phyloP scores from a whole-genome alignment of 2,329 filamentous ascomycete genomes.

The Pseudocercospora crystallina region DNA sequence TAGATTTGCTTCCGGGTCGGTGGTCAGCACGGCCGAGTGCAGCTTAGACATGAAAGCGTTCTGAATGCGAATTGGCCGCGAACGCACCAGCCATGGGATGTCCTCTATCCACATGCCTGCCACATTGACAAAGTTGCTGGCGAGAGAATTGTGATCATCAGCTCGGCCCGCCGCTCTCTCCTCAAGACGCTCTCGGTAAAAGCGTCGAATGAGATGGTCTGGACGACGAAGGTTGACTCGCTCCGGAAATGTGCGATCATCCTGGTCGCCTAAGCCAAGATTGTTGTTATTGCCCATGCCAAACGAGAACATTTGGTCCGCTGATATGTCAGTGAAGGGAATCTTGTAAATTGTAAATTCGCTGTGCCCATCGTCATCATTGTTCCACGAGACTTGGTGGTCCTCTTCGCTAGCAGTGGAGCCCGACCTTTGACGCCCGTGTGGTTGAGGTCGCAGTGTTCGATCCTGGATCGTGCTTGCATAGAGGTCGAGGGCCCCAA shows the following conservation, averaged over 20 bases:
- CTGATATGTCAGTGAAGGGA: conserved; percentile 48
- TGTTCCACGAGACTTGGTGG: conserved; percentile 44
- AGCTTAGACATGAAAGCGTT: conserved; percentile 88
- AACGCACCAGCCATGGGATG: conserved; percentile 71
- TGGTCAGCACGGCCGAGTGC: conserved; percentile 83
- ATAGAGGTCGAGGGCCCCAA: conserved; percentile 92
- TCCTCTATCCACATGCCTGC: conserved; percentile 46
- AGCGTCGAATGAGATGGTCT: conserved; percentile 70
- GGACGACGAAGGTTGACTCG: conserved; percentile 75
- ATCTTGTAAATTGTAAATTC: conserved; percentile 14
- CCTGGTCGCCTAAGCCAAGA: conserved; percentile 89
- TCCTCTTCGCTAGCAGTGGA: conserved; percentile 49
- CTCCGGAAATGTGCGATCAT: conserved; percentile 91
- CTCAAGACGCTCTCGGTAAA: conserved; percentile 67
- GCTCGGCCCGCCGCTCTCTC: conserved; percentile 29
- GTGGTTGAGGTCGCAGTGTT: conserved; percentile 51
- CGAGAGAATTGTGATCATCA: conserved; percentile 37
- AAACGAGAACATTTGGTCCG: conserved; percentile 89
- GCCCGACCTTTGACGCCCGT: conserved; percentile 34
- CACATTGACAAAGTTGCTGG: conserved; percentile 21
- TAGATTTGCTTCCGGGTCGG: conserved; percentile 83
- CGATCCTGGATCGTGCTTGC: conserved; percentile 79
- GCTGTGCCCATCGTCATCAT: conserved; percentile 43
- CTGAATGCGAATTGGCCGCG: conserved; percentile 71
- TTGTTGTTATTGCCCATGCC: conserved; percentile 96